These are phyloP conservation scores for Pyrenochaeta sp. DNA, from an alignment of 2,329 filamentous ascomycete genomes.

Conservation along the genomic window DNA sequence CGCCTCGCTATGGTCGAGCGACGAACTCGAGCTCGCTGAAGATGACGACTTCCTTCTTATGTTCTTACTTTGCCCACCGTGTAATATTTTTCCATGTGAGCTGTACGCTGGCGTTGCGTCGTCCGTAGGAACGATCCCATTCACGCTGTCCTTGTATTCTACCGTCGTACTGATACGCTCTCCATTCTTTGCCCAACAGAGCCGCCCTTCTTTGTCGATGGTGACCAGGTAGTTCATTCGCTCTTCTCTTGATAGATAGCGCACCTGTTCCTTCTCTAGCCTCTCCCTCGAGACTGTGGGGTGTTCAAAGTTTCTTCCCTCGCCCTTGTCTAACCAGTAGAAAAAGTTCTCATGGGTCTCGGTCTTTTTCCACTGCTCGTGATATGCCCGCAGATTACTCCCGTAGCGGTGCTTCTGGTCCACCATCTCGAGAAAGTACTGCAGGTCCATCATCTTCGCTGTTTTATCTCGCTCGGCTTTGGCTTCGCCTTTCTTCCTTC, in stretches of 20 bases:
- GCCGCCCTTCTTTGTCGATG: conserved; percentile 75
- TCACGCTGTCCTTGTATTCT: conserved; percentile 79
- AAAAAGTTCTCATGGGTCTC: conserved; percentile 89
- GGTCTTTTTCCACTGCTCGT: conserved; percentile 81
- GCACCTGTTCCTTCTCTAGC: conserved; percentile 79
- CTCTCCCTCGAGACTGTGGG: conserved; percentile 75
- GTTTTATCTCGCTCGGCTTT: conserved; percentile 68
- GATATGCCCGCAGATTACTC: conserved; percentile 81
- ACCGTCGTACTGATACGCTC: conserved; percentile 78
- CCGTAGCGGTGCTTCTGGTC: conserved; percentile 89
- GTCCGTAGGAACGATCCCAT: conserved; percentile 62
- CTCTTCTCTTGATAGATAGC: conserved; percentile 85
- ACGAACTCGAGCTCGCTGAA: conserved; percentile 44
- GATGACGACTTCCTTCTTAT: conserved; percentile 32
- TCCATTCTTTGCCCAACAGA: conserved; percentile 90
- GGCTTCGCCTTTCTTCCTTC: conserved; percentile 55
- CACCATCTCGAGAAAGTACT: conserved; percentile 88
- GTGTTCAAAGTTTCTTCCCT: conserved; percentile 74
- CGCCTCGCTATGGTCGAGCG: conserved; percentile 63
- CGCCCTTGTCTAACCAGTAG: conserved; percentile 88
- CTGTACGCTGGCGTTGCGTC: conserved; percentile 55
- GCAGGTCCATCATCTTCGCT: conserved; percentile 82
- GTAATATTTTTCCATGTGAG: conserved; percentile 33
- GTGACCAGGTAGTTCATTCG: conserved; percentile 80
- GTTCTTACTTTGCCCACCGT: conserved; percentile 32